phyloP scores from a whole-genome alignment of 768 basidiomycete species.

The Mycena galopus region DNA sequence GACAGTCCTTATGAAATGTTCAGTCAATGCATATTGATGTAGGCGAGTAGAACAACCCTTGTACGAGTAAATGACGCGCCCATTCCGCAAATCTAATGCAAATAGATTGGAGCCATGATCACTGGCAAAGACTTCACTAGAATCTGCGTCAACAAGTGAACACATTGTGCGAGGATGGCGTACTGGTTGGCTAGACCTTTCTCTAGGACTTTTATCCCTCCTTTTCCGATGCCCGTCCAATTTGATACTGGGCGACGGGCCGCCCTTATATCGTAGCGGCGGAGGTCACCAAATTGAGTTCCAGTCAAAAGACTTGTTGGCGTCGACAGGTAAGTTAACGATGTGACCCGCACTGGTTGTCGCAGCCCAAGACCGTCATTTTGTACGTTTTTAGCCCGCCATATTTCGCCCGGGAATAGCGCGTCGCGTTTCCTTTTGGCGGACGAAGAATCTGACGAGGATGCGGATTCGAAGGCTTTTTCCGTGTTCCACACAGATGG shows the following conservation, averaged over 20 bases:
- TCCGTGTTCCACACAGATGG: slow-evolving; percentile 86
- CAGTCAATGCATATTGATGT: not conserved
- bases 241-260: slow-evolving; percentile 76
- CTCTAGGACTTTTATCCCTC: slow-evolving; percentile 72
- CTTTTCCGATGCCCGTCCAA: slow-evolving; percentile 73
- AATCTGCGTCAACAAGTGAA: slow-evolving; percentile 9
- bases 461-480: slow-evolving; percentile 50
- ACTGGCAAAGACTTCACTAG: slow-evolving; percentile 70
- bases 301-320: slow-evolving; percentile 73
- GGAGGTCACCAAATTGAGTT: slow-evolving; percentile 79
- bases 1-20: slow-evolving; percentile 66
- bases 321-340: slow-evolving; percentile 68
- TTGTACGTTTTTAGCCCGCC: slow-evolving; percentile 90
- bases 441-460: slow-evolving; percentile 33
- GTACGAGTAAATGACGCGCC: slow-evolving; percentile 73
- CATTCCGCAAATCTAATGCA: slow-evolving; percentile 78
- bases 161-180: slow-evolving; percentile 38
- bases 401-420: slow-evolving; percentile 80
- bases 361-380: slow-evolving; percentile 83
- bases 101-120: slow-evolving; percentile 76
- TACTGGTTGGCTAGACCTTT: slow-evolving; percentile 76
- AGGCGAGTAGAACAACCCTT: slow-evolving; percentile 55
- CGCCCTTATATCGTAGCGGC: slow-evolving; percentile 82
- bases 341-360: slow-evolving; percentile 82
- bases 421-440: slow-evolving; percentile 75